Percentiles rank a stretch among this genome's conserved stretches.
These are phyloP conservation scores for Acacia pycnantha DNA, from an alignment of 331 rosid genomes.

Conservation along the genomic window DNA sequence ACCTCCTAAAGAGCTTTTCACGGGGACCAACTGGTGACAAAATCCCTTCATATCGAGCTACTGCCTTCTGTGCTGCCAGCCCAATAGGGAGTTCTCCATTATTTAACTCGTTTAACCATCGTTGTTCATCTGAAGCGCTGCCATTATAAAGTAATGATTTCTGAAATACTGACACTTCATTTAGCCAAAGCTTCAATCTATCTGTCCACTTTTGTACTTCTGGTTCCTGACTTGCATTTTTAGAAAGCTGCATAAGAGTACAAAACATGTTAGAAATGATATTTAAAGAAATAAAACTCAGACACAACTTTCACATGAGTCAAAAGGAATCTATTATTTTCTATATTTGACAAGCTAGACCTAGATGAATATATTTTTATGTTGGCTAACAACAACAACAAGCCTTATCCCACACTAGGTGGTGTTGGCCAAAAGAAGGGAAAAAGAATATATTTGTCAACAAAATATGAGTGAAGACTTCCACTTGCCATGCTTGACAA, in stretches of 20 bases:
- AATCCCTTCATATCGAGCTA: conserved; percentile 89
- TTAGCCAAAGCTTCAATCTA: conserved; percentile 65
- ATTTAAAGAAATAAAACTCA: conserved; percentile 9
- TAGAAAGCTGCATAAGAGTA: conserved; percentile 46
- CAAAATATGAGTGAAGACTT: not conserved
- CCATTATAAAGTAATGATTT: conserved; percentile 53
- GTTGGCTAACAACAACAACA: too few species aligned
- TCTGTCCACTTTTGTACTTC: conserved; percentile 57
- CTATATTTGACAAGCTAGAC: conserved; percentile 4
- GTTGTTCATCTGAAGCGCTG: conserved; percentile 46
- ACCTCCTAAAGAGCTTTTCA: conserved; percentile 83
- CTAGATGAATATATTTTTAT: not conserved
- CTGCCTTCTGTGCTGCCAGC: conserved; percentile 96
- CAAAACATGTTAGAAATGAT: conserved; percentile 28
- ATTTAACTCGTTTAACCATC: conserved; percentile 47
- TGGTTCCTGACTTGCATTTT: conserved; percentile 46
- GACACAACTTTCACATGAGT: not conserved
- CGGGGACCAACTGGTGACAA: conserved; percentile 90
- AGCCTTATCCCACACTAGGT: too few species aligned
- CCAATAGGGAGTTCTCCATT: conserved; percentile 87
- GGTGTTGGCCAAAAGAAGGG: not conserved
- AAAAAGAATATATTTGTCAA: conserved; percentile 4
- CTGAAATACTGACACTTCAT: conserved; percentile 55
- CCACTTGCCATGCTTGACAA: conserved; percentile 23
- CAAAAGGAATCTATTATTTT: not conserved